Conservation (phyloP, 768 basidiomycete species). For the Sarcomyxa edulis region DNA sequence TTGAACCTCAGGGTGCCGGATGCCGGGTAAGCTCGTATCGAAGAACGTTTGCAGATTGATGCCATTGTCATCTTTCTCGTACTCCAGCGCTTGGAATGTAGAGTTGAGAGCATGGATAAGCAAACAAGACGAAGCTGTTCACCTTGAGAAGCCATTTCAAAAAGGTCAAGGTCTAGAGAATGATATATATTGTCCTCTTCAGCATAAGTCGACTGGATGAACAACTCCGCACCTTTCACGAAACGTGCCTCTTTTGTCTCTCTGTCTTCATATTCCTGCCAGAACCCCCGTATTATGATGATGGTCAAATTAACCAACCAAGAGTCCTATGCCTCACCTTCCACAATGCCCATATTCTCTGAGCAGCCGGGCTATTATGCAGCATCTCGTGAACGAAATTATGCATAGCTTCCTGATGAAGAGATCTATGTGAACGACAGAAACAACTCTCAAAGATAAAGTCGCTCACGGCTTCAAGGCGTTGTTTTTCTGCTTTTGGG, state of each 20-base stretch:
- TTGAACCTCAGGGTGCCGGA: slow-evolving; percentile 69
- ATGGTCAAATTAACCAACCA: too few relatives aligned
- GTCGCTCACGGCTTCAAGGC: slow-evolving; percentile 59
- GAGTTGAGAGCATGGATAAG: neutral
- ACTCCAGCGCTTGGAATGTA: slow-evolving; percentile 54
- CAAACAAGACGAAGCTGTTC: slow-evolving; percentile 1
- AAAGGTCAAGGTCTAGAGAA: slow-evolving; percentile 68
- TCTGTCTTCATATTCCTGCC: slow-evolving; percentile 80
- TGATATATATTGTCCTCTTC: neutral
- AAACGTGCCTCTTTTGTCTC: slow-evolving; percentile 72
- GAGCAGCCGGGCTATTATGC: slow-evolving; percentile 64
- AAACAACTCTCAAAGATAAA: neutral
- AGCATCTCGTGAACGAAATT: slow-evolving; percentile 89
- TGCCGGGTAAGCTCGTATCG: slow-evolving; percentile 68
- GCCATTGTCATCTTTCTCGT: slow-evolving; percentile 50
- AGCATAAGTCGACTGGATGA: neutral
- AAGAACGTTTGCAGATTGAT: slow-evolving; percentile 68
- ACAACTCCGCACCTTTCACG: slow-evolving; percentile 62
- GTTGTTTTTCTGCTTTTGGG: slow-evolving; percentile 71
- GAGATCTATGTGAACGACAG: neutral
- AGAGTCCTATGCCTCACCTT: slow-evolving; percentile 45
- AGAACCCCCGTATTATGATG: neutral
- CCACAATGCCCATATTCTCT: slow-evolving; percentile 68
- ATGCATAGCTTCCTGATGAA: slow-evolving; percentile 75
- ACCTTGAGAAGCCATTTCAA: slow-evolving; percentile 89